Evolutionary conservation across 169 alveolate genomes (phyloP).

Genomic region (Plasmodium coatneyi): DNA sequence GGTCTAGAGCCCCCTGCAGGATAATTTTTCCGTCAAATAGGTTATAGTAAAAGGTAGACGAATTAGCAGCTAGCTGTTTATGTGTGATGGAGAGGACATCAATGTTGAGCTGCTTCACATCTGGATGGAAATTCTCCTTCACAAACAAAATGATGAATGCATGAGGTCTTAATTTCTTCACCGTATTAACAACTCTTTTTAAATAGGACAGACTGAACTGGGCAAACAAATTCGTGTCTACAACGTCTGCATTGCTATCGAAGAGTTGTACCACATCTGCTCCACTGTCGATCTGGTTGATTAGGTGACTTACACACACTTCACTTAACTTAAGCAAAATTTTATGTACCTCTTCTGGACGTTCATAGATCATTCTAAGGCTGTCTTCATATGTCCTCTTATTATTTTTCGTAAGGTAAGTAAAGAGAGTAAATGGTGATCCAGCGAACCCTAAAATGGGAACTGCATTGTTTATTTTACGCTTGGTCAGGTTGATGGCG

Average conservation of each 20-base stretch:
- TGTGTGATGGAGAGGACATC: slow-evolving; percentile 60
- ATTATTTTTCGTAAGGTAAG: slow-evolving; percentile 88
- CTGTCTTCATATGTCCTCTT: slow-evolving; percentile 77
- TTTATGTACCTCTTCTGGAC: slow-evolving; percentile 78
- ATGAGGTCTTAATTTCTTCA: slow-evolving; percentile 36
- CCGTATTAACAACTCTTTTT: slow-evolving; percentile 19
- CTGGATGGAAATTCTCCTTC: slow-evolving; percentile 41
- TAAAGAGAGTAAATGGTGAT: slow-evolving; percentile 87
- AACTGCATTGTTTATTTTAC: slow-evolving; percentile 78
- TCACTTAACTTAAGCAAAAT: slow-evolving; percentile 78
- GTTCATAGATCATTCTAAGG: slow-evolving; percentile 77
- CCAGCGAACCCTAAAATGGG: slow-evolving; percentile 90
- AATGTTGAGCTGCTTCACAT: background rate
- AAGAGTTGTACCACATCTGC: slow-evolving; percentile 86
- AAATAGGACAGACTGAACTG: slow-evolving; percentile 71
- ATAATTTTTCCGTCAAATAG: slow-evolving; percentile 45
- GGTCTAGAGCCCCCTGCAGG: slow-evolving; percentile 67
- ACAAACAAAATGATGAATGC: slow-evolving; percentile 32
- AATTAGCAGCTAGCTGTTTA: slow-evolving; percentile 9
- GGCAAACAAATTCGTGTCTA: slow-evolving; percentile 68
- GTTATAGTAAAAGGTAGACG: slow-evolving; percentile 5
- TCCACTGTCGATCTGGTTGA: slow-evolving; percentile 85
- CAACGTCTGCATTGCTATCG: slow-evolving; percentile 75
- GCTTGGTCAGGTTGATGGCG: slow-evolving; percentile 78
- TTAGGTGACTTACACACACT: slow-evolving; percentile 78